Evolutionary conservation across 2,329 filamentous ascomycete species (phyloP), one percentile per base, ranked within the genome.

Genomic region (Arthrobotrys iridis): DNA sequence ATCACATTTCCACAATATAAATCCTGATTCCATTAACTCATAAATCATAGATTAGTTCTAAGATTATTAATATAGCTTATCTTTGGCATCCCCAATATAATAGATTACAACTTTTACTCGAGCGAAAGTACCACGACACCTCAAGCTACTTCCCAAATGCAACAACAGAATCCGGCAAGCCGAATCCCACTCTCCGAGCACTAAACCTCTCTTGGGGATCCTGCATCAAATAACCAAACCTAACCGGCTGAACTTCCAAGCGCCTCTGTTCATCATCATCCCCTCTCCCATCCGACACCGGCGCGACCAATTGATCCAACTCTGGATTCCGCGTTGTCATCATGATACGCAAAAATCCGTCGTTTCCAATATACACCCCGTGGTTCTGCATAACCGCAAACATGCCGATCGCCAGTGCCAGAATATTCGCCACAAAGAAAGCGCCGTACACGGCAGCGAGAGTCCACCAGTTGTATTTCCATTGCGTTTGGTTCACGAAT

Each of bases 241-340:
- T 60, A 2, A 60, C 57, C n/a, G 24, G 18, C 11, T 15, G 15
- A 1, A 4, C 37, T 15, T 60, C 57, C 11, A 60, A 60, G 3
- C 24, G 57, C 57, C 30, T 15, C 37, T 60, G 57, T 37, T 60
- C 57, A 20, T 60, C 35, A 43, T 60, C 57, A 15, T 60, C 57
- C 22, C 57, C 57, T 28, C 35, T 60, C 2, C 57, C 57, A 30
- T 62, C 57, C 8, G 57, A 62, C 22, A 46, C 57, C 10, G 15
- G 22, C 20, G 28, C 37, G 11, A n/a, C 35, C 22, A 62, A 15
- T 24, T 33, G 57, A 20, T 62, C 57, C 35, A 62, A 15, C 22
- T 62, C 57, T 10, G 57, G 57, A 46, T 62, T 46, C 22, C 57
- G 40, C 22, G 37, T 62, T 11, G 57, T 62, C 57, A 62, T 62